Evolutionary conservation across 108 stramenopile genomes (phyloP).

Genomic region (Epithemia pelagica): DNA sequence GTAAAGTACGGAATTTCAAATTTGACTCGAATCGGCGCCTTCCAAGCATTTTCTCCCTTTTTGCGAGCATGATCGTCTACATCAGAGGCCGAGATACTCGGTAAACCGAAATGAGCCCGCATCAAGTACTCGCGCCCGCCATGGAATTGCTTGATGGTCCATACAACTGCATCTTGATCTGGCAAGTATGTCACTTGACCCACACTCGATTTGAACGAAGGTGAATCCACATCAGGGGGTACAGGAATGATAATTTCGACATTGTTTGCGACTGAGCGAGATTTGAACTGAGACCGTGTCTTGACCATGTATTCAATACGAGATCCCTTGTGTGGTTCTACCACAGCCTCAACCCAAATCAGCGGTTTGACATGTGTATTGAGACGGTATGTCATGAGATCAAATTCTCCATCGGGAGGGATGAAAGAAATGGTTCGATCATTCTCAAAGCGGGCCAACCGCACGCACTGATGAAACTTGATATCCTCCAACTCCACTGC

Average conservation of each 20-base stretch:
- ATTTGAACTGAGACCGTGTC: slow-evolving; percentile 98
- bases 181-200: slow-evolving; percentile 97
- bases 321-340: slow-evolving; percentile 93
- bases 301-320: slow-evolving; percentile 99
- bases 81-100: slow-evolving; percentile 87
- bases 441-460: slow-evolving; percentile 97
- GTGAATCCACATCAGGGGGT: slow-evolving; percentile 98
- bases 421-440: slow-evolving; percentile 99
- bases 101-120: slow-evolving; percentile 98
- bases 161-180: slow-evolving; percentile 94
- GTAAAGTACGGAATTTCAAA: slow-evolving; percentile 99
- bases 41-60: slow-evolving; percentile 84
- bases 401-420: slow-evolving; percentile 99
- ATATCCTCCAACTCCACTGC: slow-evolving; percentile 98
- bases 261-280: slow-evolving; percentile 95
- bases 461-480: slow-evolving; percentile 99
- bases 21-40: slow-evolving; percentile 89
- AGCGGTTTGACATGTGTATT: slow-evolving; percentile 99
- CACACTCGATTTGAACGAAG: slow-evolving; percentile 93
- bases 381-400: slow-evolving; percentile 98
- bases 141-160: slow-evolving; percentile 98
- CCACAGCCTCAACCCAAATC: slow-evolving; percentile 98
- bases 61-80: slow-evolving; percentile 47
- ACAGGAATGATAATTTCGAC: slow-evolving; percentile 99
- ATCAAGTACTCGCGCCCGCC: slow-evolving; percentile 93